Percentiles rank a stretch among this genome's conserved stretches.
These are phyloP conservation scores for Penicillium janthinellum DNA, from an alignment of 2,329 filamentous ascomycete genomes.

Conservation along the genomic window DNA sequence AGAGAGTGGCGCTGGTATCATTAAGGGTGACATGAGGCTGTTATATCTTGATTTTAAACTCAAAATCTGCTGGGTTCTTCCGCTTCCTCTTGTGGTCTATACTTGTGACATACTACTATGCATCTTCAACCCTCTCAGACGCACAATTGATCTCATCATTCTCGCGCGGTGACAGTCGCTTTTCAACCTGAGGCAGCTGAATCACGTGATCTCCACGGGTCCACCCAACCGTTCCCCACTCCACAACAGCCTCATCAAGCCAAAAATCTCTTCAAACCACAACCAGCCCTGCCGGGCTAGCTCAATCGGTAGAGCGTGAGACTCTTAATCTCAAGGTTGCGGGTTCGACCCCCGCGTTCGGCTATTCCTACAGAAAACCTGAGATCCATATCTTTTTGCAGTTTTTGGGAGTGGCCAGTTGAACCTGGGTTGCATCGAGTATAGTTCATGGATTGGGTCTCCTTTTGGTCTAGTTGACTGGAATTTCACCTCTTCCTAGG, in stretches of 20 bases:
- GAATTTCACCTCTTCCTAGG: too few species aligned
- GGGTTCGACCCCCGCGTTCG: constrained; percentile 48
- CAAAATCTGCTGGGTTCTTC: too few species aligned
- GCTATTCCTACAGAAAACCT: constrained; percentile 29
- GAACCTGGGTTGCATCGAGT: neutral
- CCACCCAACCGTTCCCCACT: neutral
- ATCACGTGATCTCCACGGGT: neutral
- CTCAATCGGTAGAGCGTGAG: constrained; percentile 56
- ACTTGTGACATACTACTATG: too few species aligned
- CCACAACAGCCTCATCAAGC: neutral
- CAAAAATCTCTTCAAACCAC: neutral
- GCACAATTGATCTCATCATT: too few species aligned
- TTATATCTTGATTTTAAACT: too few species aligned
- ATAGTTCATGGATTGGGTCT: neutral
- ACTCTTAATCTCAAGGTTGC: constrained; percentile 51
- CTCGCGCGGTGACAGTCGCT: too few species aligned
- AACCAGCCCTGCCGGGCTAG: constrained; percentile 45
- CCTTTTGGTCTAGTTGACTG: too few species aligned
- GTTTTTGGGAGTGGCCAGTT: neutral
- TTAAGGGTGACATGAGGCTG: neutral
- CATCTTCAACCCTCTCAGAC: too few species aligned
- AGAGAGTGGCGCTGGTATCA: neutral
- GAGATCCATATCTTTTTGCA: constrained; percentile 16
- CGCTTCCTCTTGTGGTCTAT: too few species aligned
- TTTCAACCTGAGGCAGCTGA: neutral